Base-by-base conservation (phyloP, 768 basidiomycete genomes). In the Cystobasidium ongulense region DNA sequence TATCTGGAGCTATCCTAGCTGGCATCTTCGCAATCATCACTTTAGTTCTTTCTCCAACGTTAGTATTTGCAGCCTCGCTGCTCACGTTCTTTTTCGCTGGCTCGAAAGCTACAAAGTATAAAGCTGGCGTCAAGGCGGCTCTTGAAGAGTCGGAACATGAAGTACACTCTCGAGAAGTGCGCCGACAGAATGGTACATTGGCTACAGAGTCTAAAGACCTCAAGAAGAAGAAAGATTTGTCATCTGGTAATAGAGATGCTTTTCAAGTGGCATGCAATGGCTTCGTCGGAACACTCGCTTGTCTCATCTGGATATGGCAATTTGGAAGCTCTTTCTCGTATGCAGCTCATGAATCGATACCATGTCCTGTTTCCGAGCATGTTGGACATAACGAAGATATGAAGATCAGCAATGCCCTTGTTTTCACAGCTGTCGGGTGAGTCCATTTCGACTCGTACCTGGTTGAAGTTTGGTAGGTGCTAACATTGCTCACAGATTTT, bases 251-350 rank as follows among this genome's bases (percentile, higher is more conserved):
- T 52, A 67, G 65, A 41, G 65, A 67, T 29, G 29, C 31, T 10
- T 46, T 5, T n/a, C 65, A 67, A 67, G 65, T 67, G 52, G 50
- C 50, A n/a, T 67, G 65, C 65, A 67, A 67, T 67, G 65, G 65
- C 5, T 29, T 67, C 5, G 29, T 53, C 27, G 65, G 65, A 3
- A 67, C 39, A 27, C 50, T 67, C 13, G 65, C 65, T 8, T 67
- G 65, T 36, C 10, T 67, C 11, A n/a, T 31, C 27, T 67, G 65
- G 65, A 67, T 67, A 7, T 11, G 8, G 17, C 39, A 38, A 10
- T 67, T 50, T 53, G 65, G 65, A 13, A 29, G 18, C 29, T 13
- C 50, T 8, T 67, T 67, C 50, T 67, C 65, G 7, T 67, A 38
- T 64, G 5, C 33, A 29, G 11, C 57, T 15, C 25, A 27, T 31